A percentile compares a stretch with the other conserved stretches of the same genome.
These are phyloP conservation scores for Hyphodiscus hymeniophilus DNA, from an alignment of 495 filamentous ascomycete species.

Conservation along the genomic window DNA sequence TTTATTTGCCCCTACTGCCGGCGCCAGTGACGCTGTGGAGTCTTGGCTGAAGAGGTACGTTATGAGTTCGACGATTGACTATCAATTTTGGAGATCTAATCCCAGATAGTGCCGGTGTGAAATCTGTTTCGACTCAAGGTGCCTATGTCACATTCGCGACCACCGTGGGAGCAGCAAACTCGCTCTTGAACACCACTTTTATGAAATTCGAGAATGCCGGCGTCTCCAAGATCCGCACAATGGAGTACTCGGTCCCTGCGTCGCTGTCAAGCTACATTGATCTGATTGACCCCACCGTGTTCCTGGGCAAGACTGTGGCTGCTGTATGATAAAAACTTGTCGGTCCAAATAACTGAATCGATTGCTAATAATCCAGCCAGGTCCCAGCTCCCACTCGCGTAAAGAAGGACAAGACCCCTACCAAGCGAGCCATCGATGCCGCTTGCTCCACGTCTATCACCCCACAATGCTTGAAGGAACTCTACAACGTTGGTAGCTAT, in stretches of 20 bases:
- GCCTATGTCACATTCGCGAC: constrained; percentile 41
- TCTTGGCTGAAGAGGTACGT: constrained; percentile 37
- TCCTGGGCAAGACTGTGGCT: constrained; percentile 40
- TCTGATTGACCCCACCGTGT: constrained; percentile 51
- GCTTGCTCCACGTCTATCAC: constrained; percentile 46
- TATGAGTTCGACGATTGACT: background rate
- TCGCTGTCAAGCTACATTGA: constrained; percentile 42
- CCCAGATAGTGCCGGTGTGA: constrained; percentile 32
- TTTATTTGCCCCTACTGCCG: constrained; percentile 40
- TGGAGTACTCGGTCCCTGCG: constrained; percentile 57
- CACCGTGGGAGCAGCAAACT: constrained; percentile 38
- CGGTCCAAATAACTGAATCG: background rate
- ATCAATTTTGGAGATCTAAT: background rate
- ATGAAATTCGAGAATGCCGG: constrained; percentile 29
- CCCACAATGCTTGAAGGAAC: constrained; percentile 48
- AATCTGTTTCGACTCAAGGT: constrained; percentile 33
- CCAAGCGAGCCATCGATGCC: constrained; percentile 21
- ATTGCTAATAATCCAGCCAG: background rate
- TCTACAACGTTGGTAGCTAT: constrained; percentile 51
- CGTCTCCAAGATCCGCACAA: constrained; percentile 41
- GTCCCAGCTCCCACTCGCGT: constrained; percentile 12
- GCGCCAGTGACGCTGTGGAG: constrained; percentile 31
- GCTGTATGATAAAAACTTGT: too few species aligned
- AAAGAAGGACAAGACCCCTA: constrained; percentile 14
- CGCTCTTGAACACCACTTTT: constrained; percentile 40